Percentiles rank a stretch among this genome's conserved stretches.
Conservation (phyloP, 345 rosid genomes). For the Stellera chamaejasme region DNA sequence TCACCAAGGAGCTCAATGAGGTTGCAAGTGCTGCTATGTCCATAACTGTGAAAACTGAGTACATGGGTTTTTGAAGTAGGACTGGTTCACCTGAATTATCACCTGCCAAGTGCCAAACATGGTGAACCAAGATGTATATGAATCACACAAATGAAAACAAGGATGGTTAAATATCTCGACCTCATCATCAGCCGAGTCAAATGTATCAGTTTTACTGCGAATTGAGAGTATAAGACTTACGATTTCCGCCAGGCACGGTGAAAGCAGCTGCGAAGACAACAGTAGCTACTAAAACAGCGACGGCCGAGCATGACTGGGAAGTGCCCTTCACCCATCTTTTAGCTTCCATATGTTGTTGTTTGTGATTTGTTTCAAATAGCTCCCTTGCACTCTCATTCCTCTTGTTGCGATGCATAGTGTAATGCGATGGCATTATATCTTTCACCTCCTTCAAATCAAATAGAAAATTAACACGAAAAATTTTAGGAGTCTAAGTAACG, state of each 20-base stretch:
- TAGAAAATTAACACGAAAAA: neutral
- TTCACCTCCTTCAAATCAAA: slow-evolving; percentile 4
- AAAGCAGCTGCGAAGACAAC: slow-evolving; percentile 16
- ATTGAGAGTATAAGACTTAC: neutral
- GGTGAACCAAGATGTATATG: too few species aligned
- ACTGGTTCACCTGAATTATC: neutral
- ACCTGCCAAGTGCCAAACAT: neutral
- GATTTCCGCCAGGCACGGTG: slow-evolving; percentile 13
- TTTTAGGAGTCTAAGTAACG: neutral
- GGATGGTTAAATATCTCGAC: too few species aligned
- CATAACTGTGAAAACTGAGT: slow-evolving; percentile 11
- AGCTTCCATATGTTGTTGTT: neutral
- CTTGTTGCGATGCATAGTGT: slow-evolving; percentile 4
- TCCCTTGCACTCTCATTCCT: neutral
- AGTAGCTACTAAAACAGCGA: slow-evolving; percentile 17
- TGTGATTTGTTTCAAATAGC: slow-evolving; percentile 9
- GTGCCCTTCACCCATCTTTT: slow-evolving; percentile 12
- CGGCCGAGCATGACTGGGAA: slow-evolving; percentile 19
- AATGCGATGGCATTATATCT: slow-evolving; percentile 8
- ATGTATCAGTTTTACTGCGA: too few species aligned
- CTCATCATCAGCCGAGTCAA: too few species aligned
- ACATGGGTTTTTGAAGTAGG: slow-evolving; percentile 8
- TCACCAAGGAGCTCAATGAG: slow-evolving; percentile 15
- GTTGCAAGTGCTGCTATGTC: slow-evolving; percentile 7
- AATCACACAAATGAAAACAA: too few species aligned